Conservation (phyloP, 371 early-diverging fungal genomes). For the Modicella reniformis region DNA sequence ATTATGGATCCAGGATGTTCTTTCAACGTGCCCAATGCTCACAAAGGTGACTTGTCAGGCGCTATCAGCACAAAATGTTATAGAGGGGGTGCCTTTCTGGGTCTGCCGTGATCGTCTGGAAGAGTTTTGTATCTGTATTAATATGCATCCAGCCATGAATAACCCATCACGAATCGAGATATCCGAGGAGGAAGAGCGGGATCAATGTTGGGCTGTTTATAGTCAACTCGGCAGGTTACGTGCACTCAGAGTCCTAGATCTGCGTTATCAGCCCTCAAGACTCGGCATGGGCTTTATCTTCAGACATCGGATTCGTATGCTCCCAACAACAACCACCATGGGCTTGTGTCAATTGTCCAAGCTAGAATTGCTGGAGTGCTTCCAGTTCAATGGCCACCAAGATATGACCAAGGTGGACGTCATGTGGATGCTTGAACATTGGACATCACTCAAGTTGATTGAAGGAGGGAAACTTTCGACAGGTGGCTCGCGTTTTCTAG, state of each 20-base stretch:
- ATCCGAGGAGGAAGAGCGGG: background rate
- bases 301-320: too few species aligned
- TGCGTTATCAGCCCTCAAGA: too few species aligned
- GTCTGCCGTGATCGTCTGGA: constrained; percentile 10
- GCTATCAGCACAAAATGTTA: background rate
- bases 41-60: background rate
- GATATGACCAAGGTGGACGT: too few species aligned
- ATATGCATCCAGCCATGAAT: background rate
- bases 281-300: too few species aligned
- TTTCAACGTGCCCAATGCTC: constrained; percentile 10
- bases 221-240: background rate
- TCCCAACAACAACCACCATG: too few species aligned
- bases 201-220: background rate
- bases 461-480: too few species aligned
- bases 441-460: too few species aligned
- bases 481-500: too few species aligned
- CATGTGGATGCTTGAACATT: too few species aligned
- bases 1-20: background rate
- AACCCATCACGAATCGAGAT: background rate
- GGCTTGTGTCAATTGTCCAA: too few species aligned
- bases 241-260: background rate
- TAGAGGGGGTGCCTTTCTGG: background rate
- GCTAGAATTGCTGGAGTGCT: too few species aligned
- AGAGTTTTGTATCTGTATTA: background rate
- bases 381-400: too few species aligned